Percentiles rank a stretch among this genome's conserved stretches.
phyloP scores from a whole-genome alignment of 2,329 filamentous ascomycete genomes.

The Sordariomycetes sp. region DNA sequence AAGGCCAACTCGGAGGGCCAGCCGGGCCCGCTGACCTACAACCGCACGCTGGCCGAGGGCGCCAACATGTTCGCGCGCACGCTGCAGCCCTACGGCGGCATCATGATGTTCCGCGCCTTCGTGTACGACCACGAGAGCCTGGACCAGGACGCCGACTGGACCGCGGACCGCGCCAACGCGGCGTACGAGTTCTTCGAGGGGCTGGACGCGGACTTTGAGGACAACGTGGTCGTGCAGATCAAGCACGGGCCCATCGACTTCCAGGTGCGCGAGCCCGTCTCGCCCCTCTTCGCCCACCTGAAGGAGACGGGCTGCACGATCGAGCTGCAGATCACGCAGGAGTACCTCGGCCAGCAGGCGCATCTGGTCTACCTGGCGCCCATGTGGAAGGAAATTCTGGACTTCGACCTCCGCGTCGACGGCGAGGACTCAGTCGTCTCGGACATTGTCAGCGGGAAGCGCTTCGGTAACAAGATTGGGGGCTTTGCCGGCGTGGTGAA shows the following conservation, averaged over 20 bases:
- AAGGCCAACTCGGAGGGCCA: conserved; percentile 67
- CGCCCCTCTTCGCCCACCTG: conserved; percentile 49
- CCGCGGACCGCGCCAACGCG: conserved; percentile 57
- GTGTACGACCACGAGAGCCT: conserved; percentile 50
- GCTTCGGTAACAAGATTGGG: conserved; percentile 44
- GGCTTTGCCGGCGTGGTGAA: conserved; percentile 59
- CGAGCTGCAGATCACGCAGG: conserved; percentile 57
- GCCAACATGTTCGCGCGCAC: conserved; percentile 58
- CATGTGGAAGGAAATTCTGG: conserved; percentile 56
- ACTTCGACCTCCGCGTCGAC: conserved; percentile 56
- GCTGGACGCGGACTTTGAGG: conserved; percentile 55
- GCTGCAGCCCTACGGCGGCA: conserved; percentile 44
- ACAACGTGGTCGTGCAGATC: conserved; percentile 63
- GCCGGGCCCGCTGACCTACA: conserved; percentile 58
- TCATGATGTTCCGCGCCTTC: conserved; percentile 63
- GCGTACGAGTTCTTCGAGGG: conserved; percentile 56
- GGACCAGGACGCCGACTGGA: conserved; percentile 44
- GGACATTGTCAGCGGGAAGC: conserved; percentile 49
- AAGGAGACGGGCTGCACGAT: conserved; percentile 37
- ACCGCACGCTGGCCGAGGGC: conserved; percentile 56
- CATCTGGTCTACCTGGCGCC: conserved; percentile 60
- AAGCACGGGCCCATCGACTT: conserved; percentile 69
- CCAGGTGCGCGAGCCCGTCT: conserved; percentile 57
- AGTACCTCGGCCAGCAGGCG: conserved; percentile 61
- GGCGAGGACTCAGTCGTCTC: conserved; percentile 41